Evolutionary conservation across 164 flowering plant species (phyloP), one percentile per base, ranked within the genome.

Genomic region (Macadamia integrifolia): DNA sequence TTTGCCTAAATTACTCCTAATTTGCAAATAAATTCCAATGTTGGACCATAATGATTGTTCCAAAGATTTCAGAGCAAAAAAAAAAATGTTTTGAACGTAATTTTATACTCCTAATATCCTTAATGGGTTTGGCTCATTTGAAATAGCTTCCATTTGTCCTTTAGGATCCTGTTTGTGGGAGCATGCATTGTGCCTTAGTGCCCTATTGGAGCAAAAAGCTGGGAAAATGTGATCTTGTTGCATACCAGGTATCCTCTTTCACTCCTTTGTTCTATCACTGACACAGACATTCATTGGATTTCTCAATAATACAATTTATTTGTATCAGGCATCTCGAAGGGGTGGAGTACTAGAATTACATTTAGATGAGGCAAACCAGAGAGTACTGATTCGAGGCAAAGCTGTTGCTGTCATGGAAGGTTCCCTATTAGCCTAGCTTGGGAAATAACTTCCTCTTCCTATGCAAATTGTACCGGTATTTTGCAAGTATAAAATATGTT

Each of bases 91-190:
- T 35, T 35, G 3, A 35, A 0, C 40, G 5, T 35, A 53, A 53
- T 53, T 15, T 53, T 14, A 53, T 13, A 53, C 15, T 14, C 57
- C 6, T n/a, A 53, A 53, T 11, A 53, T 17, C 18, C 57, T 53
- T 14, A 17, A 14, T 53, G 57, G 15, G 15, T 53, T n/a, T 53
- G 17, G 13, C 23, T 23, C 18, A 53, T 53, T 53, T 13, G 17
- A 6, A 53, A 11, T 53, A 17, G 40, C 23, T 10, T 62, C 18
- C 3, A 9, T 53, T 72, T 9, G 50, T 58, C 31, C 65, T 80
- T 58, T 75, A 89, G 98, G 96, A 92, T 81, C 96, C 87, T 71
- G 93, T 92, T 60, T 79, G 83, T 77, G 98, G 98, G 56, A 90
- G 92, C 76, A 89, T 86, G 58, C 91, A 92, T 71, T 92, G 96